A percentile compares a stretch with the other conserved stretches of the same genome.
phyloP scores from a whole-genome alignment of 2,329 filamentous ascomycete genomes.

The Apiospora aurea region DNA sequence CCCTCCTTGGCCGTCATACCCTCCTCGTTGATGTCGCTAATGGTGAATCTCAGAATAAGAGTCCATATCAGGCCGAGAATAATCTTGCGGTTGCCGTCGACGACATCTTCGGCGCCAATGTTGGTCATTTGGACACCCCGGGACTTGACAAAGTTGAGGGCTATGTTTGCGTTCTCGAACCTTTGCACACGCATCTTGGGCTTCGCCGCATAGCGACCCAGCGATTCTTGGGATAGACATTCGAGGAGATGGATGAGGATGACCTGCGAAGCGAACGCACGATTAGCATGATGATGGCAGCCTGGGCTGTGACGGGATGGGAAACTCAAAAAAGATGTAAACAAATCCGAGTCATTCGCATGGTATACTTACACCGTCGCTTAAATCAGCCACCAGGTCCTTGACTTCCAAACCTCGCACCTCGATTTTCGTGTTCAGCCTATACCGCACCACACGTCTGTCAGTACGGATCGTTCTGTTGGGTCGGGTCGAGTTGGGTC shows the following conservation, averaged over 20 bases:
- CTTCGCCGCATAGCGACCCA: constrained; percentile 95
- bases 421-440: constrained; percentile 96
- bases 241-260: constrained; percentile 97
- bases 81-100: constrained; percentile 97
- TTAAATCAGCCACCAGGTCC: constrained; percentile 87
- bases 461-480: background rate
- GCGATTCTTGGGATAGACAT: constrained; percentile 91
- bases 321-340: constrained; percentile 2
- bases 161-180: constrained; percentile 98
- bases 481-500: background rate
- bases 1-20: constrained; percentile 98
- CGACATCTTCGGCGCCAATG: constrained; percentile 96
- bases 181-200: constrained; percentile 95
- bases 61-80: constrained; percentile 98
- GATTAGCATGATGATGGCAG: constrained; percentile 26
- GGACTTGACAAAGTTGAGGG: constrained; percentile 90
- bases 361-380: constrained; percentile 79
- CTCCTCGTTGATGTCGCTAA: constrained; percentile 98
- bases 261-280: constrained; percentile 62
- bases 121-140: constrained; percentile 97
- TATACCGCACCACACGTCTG: constrained; percentile 44
- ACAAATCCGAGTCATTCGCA: constrained; percentile 16
- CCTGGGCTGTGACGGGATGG: background rate
- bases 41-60: constrained; percentile 95
- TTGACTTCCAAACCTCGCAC: constrained; percentile 79